Conservation (phyloP, 2,329 filamentous ascomycete species). For the Fusarium torulosum region DNA sequence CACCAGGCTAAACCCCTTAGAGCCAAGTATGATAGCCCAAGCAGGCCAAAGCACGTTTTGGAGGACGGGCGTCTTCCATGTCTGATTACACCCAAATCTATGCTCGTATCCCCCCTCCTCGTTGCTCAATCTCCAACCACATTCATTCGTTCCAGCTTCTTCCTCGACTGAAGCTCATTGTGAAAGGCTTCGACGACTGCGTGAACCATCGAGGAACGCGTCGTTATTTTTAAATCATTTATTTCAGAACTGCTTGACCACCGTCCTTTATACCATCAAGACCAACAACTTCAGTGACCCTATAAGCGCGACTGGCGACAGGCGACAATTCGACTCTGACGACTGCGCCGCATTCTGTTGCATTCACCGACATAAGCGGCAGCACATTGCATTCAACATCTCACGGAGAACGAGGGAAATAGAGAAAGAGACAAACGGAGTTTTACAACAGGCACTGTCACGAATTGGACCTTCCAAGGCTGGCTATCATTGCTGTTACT, state of each 20-base stretch:
- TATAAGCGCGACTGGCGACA: neutral
- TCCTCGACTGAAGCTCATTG: conserved; percentile 11
- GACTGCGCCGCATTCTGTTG: conserved; percentile 28
- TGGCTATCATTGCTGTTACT: conserved; percentile 2
- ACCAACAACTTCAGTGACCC: neutral
- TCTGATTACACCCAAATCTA: conserved; percentile 36
- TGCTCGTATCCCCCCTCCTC: conserved; percentile 32
- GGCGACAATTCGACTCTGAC: conserved; percentile 16
- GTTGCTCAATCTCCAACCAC: conserved; percentile 28
- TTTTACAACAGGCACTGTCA: neutral
- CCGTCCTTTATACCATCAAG: conserved; percentile 11
- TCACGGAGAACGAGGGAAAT: neutral
- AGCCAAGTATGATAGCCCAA: conserved; percentile 38
- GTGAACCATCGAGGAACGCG: conserved; percentile 1
- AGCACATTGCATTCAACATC: conserved; percentile 2
- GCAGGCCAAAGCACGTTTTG: conserved; percentile 22
- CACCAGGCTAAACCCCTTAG: conserved; percentile 37
- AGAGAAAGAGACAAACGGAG: neutral
- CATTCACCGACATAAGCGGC: conserved; percentile 17
- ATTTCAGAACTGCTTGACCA: conserved; percentile 3
- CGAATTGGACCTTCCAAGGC: conserved; percentile 12
- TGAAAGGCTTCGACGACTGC: conserved; percentile 17
- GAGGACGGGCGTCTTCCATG: conserved; percentile 8
- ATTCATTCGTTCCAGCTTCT: conserved; percentile 34
- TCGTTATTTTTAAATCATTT: neutral